Evolutionary conservation across 73 alveolate genomes (phyloP).

Genomic region (Tetrahymena borealis): DNA sequence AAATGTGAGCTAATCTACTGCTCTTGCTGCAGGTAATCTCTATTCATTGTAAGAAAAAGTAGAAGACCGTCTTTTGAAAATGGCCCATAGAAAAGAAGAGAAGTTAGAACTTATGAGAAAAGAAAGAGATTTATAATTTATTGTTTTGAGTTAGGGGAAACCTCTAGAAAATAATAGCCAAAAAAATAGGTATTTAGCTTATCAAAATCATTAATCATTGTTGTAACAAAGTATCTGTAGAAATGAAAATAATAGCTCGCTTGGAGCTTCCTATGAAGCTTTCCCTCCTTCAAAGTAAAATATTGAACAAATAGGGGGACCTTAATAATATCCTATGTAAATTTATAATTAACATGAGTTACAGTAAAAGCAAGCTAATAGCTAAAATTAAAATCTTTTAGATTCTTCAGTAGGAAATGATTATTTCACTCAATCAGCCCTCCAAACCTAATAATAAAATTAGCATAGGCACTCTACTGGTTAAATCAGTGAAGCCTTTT

Average conservation of each 20-base stretch:
- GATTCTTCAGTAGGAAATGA: too few relatives aligned
- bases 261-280: too few relatives aligned
- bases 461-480: neutral
- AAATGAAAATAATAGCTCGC: too few relatives aligned
- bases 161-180: neutral
- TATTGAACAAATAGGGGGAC: too few relatives aligned
- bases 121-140: neutral
- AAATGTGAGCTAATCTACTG: too few relatives aligned
- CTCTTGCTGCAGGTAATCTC: neutral
- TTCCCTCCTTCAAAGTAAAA: too few relatives aligned
- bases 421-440: neutral
- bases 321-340: too few relatives aligned
- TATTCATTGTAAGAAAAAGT: neutral
- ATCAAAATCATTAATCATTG: neutral
- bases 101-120: neutral
- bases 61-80: neutral
- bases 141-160: neutral
- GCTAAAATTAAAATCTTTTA: too few relatives aligned
- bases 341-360: too few relatives aligned
- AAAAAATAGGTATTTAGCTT: neutral
- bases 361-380: too few relatives aligned
- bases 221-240: too few relatives aligned
- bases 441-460: neutral
- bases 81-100: neutral
- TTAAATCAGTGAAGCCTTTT: neutral